phyloP scores from a whole-genome alignment of 148 eudicot species.

The Rhododendron kiyosumense region DNA sequence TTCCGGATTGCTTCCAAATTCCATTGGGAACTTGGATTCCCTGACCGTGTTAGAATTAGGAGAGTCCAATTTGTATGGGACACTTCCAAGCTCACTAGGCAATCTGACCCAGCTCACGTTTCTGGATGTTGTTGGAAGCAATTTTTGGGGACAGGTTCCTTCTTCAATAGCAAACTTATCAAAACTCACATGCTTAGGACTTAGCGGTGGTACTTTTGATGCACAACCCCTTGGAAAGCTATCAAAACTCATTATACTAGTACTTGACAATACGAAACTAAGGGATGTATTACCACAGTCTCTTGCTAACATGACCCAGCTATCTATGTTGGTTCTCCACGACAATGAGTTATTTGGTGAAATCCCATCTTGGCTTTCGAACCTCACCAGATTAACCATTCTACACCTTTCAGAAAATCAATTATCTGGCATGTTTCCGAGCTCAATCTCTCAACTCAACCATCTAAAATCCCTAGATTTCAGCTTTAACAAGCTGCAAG shows the following conservation, averaged over 20 bases:
- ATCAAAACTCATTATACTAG: too few relatives aligned
- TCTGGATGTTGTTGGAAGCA: neutral
- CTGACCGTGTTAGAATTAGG: neutral
- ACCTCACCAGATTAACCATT: neutral
- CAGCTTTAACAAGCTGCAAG: neutral
- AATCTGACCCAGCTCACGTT: neutral
- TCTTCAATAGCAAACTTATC: neutral
- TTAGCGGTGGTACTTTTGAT: too few relatives aligned
- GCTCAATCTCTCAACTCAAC: neutral
- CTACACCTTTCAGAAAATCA: neutral
- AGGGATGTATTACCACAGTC: too few relatives aligned
- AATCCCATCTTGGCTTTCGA: neutral
- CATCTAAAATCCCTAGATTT: neutral
- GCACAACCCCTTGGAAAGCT: too few relatives aligned
- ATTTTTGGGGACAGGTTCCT: neutral
- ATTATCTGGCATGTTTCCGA: neutral
- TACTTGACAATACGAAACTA: too few relatives aligned
- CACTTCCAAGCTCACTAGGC: neutral
- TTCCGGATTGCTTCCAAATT: neutral
- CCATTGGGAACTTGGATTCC: neutral
- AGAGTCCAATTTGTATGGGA: neutral
- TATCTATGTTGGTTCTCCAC: too few relatives aligned
- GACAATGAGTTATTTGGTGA: neutral
- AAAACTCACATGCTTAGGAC: too few relatives aligned
- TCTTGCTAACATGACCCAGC: too few relatives aligned